phyloP scores from a whole-genome alignment of 2,329 filamentous ascomycete genomes.

The Dryadomyces sulphureus region DNA sequence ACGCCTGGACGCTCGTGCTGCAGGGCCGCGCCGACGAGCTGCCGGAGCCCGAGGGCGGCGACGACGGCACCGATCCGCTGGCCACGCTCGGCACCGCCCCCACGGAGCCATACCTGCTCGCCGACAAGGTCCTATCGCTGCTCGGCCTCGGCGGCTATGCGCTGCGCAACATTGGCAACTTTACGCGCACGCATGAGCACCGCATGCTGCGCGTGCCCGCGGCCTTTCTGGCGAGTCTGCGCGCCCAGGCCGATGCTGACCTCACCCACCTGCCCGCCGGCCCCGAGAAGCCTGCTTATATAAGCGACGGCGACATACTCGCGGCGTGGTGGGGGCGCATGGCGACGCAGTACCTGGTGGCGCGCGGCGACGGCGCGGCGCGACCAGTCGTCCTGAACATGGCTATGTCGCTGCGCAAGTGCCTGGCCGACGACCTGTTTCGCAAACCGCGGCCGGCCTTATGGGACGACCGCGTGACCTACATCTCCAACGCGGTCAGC shows the following conservation, averaged over 20 bases:
- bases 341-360: constrained; percentile 12
- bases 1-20: constrained; percentile 25
- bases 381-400: constrained; percentile 18
- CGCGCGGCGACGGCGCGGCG: constrained; percentile 6
- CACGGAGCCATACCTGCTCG: constrained; percentile 13
- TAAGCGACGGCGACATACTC: constrained; percentile 18
- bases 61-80: constrained; percentile 65
- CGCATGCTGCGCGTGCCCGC: constrained; percentile 22
- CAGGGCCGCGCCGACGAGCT: constrained; percentile 21
- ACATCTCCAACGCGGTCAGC: constrained; percentile 18
- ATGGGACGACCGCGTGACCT: constrained; percentile 9
- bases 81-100: constrained; percentile 51
- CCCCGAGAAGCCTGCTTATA: background rate
- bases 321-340: constrained; percentile 21
- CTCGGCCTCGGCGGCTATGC: constrained; percentile 13
- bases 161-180: constrained; percentile 13
- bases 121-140: constrained; percentile 9
- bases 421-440: constrained; percentile 13
- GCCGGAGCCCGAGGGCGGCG: constrained; percentile 29
- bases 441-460: no score
- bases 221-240: constrained; percentile 13
- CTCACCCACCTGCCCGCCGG: background rate
- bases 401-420: constrained; percentile 17
- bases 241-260: constrained; percentile 11
- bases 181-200: constrained; percentile 16